Evolutionary conservation across 352 stramenopile species (phyloP), one percentile per base, ranked within the genome.

Genomic region (Plasmopara muralis): DNA sequence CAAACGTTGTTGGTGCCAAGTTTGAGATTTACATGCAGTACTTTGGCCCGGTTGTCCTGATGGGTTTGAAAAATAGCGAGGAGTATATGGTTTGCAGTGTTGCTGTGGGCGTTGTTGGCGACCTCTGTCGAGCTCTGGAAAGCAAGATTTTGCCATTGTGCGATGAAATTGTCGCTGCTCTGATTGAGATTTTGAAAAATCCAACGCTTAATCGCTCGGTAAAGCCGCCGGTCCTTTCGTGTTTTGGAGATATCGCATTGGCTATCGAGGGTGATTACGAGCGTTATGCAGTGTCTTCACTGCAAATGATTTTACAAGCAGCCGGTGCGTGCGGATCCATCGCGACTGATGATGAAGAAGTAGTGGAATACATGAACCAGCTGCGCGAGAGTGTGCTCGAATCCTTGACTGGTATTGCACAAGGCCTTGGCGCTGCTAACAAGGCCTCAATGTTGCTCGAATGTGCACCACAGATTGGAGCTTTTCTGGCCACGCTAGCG

Each of bases 311-410:
- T 40, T 53, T 90, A 31, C 83, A 95, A 56, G 83, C 83, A 5
- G 89, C 94, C 10, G 83, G 86, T 28, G 74, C 84, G n/a, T 96
- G 89, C 29, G 72, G 78, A 28, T 74, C 77, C 12, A 91, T 95
- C 43, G 68, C 84, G 16, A 89, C 87, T 6, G 89, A 98, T 51
- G 95, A 99, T 60, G 96, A 99, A 55, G 96, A 99, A 47, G 81
- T 98, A n/a, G 88, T 98, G 57, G 93, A 98, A 39, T 98, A 98
- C 68, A 95, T 99, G 65, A 98, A 98, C 72, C 76, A 87, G 47
- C 77, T 99, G 9, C 83, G 95, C 44, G 90, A 98, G 61, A 90
- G 85, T 55, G 95, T 99, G 38, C 68, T 99, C 29, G 96, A 99
- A 64, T 95, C 94, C 13, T 96, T 98, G 49, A 98, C 92, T 29